Evolutionary conservation across 148 eudicot genomes (phyloP).

Genomic region (Cornus kousa): DNA sequence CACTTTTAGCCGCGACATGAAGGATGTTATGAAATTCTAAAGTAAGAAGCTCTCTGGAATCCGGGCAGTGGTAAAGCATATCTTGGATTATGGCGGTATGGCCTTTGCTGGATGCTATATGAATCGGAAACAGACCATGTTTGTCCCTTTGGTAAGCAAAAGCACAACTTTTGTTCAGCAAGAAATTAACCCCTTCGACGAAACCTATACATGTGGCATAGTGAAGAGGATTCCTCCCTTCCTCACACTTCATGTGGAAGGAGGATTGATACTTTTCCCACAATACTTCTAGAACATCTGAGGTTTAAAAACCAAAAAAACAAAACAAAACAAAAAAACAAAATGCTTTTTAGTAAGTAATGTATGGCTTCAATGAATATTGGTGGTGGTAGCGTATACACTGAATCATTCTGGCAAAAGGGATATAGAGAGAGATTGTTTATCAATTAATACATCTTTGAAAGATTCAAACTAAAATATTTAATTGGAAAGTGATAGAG

Average conservation of each 20-base stretch:
- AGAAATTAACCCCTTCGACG: slow-evolving; percentile 21
- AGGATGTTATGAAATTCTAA: slow-evolving; percentile 22
- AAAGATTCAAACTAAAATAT: too few species aligned
- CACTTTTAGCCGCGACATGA: slow-evolving; percentile 27
- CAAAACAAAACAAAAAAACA: too few species aligned
- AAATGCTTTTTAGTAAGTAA: too few species aligned
- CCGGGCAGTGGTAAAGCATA: slow-evolving; percentile 21
- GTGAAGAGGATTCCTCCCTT: slow-evolving; percentile 26
- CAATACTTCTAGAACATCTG: slow-evolving; percentile 19
- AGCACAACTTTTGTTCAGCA: slow-evolving; percentile 1
- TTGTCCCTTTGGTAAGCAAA: slow-evolving; percentile 17
- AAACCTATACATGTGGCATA: slow-evolving; percentile 16
- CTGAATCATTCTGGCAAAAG: too few species aligned
- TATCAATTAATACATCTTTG: too few species aligned
- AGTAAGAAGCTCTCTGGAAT: slow-evolving; percentile 26
- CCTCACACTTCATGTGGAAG: slow-evolving; percentile 11
- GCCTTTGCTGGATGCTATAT: slow-evolving; percentile 22
- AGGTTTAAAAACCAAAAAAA: too few species aligned
- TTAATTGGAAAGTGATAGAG: too few species aligned
- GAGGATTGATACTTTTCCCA: slow-evolving; percentile 20
- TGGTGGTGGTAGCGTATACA: too few species aligned
- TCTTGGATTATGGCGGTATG: slow-evolving; percentile 14
- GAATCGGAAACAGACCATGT: slow-evolving; percentile 23
- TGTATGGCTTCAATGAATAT: too few species aligned
- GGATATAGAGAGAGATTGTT: too few species aligned